Evolutionary conservation across 169 alveolate species (phyloP).

Genomic region (Eimeria brunetti): DNA sequence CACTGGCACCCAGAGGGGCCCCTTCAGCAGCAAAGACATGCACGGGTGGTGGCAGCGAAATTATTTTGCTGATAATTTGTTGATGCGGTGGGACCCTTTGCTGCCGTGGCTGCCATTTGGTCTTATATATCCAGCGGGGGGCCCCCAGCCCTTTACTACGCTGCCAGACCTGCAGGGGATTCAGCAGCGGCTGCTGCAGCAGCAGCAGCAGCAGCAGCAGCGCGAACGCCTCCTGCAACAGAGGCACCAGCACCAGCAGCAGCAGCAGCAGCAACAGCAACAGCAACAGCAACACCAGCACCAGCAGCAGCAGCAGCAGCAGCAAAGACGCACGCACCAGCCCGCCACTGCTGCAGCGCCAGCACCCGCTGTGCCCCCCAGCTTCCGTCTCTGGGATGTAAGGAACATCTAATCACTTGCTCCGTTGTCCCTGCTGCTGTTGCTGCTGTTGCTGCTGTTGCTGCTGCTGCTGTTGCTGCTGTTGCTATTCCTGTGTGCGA

Average conservation of each 20-base stretch:
- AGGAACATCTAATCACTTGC: neutral
- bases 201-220: constrained; percentile 30
- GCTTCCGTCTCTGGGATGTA: constrained; percentile 55
- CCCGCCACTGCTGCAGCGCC: constrained; percentile 19
- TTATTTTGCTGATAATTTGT: constrained; percentile 20
- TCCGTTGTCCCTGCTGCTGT: neutral
- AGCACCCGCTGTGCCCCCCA: constrained; percentile 19
- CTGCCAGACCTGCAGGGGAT: constrained; percentile 40
- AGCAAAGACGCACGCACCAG: constrained; percentile 23
- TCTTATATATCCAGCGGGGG: constrained; percentile 48
- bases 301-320: constrained; percentile 36
- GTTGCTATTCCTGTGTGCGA: neutral
- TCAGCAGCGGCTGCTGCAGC: constrained; percentile 60
- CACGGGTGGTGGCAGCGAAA: constrained; percentile 58
- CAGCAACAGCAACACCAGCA: no score
- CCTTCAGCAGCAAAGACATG: constrained; percentile 65
- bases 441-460: neutral
- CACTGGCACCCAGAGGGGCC: constrained; percentile 63
- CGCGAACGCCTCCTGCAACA: constrained; percentile 6
- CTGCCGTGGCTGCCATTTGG: constrained; percentile 56
- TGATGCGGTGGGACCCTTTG: constrained; percentile 38
- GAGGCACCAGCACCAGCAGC: constrained; percentile 43
- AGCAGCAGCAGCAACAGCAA: constrained; percentile 43
- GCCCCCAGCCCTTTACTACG: constrained; percentile 49
- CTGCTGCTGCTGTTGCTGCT: neutral